phyloP scores from a whole-genome alignment of 257 asterid genomes.

The Lithospermum erythrorhizon region DNA sequence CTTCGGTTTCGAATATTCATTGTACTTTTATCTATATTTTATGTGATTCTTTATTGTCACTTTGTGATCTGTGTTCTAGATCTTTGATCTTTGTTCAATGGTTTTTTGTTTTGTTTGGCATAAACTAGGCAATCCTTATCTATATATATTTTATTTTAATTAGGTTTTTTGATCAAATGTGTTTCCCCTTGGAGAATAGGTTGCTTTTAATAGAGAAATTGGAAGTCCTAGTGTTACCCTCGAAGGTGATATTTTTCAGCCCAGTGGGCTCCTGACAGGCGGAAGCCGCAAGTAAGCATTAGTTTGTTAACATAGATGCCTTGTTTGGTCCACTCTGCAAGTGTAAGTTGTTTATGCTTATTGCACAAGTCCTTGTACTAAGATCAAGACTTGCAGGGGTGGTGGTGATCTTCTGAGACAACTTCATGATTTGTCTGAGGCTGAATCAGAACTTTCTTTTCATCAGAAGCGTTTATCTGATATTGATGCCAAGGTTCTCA shows the following conservation, averaged over 20 bases:
- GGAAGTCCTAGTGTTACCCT: conserved; percentile 68
- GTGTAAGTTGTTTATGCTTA: background rate
- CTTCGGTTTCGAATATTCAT: background rate
- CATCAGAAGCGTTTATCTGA: conserved; percentile 62
- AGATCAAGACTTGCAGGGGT: conserved; percentile 49
- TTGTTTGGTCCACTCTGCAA: background rate
- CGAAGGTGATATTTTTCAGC: conserved; percentile 91
- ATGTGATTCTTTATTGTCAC: background rate
- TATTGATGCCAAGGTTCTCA: conserved; percentile 59
- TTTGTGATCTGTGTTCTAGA: background rate
- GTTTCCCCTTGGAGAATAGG: conserved; percentile 32
- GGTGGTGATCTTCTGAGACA: conserved; percentile 79
- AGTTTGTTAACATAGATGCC: conserved; percentile 1
- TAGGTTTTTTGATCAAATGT: conserved; percentile 6
- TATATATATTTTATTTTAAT: background rate
- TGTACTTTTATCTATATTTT: background rate
- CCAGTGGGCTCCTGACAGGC: conserved; percentile 94
- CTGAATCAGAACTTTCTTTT: conserved; percentile 46
- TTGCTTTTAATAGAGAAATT: conserved; percentile 60
- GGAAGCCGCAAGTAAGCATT: conserved; percentile 85
- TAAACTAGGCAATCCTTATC: background rate
- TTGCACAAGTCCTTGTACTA: conserved; percentile 10
- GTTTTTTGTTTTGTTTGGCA: conserved; percentile 2
- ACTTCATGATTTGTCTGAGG: conserved; percentile 81
- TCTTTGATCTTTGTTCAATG: conserved; percentile 1